Percentiles rank a stretch among this genome's conserved stretches.
Conservation (phyloP, 768 basidiomycete species). For the Serendipita vermifera region DNA sequence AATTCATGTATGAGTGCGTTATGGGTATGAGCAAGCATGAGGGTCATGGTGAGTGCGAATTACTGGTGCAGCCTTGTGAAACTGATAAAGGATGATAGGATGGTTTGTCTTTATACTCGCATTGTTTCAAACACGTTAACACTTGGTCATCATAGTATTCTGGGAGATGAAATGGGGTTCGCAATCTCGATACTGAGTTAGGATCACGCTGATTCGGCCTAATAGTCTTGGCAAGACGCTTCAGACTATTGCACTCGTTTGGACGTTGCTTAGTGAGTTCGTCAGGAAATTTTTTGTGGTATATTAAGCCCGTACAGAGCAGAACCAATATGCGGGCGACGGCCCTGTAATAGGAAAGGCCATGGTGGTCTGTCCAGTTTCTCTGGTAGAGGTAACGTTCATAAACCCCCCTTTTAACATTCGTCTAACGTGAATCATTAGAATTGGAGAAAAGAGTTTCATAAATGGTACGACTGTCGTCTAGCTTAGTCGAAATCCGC, state of each 20-base stretch:
- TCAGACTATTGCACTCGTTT: constrained; percentile 85
- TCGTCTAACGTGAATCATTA: constrained; percentile 22
- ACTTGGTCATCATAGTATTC: constrained; percentile 39
- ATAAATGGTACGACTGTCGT: constrained; percentile 69
- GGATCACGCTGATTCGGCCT: too few species aligned
- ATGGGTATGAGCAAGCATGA: constrained; percentile 90
- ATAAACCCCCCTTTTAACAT: background rate
- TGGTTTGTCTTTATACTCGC: background rate
- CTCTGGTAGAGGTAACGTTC: constrained; percentile 57
- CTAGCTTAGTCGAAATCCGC: constrained; percentile 16
- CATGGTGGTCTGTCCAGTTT: constrained; percentile 88
- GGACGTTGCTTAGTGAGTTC: constrained; percentile 76
- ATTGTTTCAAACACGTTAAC: background rate
- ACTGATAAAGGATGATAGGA: background rate
- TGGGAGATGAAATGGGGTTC: constrained; percentile 87
- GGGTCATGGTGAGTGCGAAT: constrained; percentile 13
- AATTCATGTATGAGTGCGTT: constrained; percentile 89
- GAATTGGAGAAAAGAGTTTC: constrained; percentile 94
- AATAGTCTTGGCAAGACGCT: constrained; percentile 67
- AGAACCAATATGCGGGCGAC: constrained; percentile 59
- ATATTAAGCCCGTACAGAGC: constrained; percentile 37
- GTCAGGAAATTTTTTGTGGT: background rate
- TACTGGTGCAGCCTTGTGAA: background rate
- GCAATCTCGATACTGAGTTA: background rate
- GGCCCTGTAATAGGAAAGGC: constrained; percentile 58